Evolutionary conservation across 2,329 filamentous ascomycete genomes (phyloP).

Genomic region (Davidsoniella australis): DNA sequence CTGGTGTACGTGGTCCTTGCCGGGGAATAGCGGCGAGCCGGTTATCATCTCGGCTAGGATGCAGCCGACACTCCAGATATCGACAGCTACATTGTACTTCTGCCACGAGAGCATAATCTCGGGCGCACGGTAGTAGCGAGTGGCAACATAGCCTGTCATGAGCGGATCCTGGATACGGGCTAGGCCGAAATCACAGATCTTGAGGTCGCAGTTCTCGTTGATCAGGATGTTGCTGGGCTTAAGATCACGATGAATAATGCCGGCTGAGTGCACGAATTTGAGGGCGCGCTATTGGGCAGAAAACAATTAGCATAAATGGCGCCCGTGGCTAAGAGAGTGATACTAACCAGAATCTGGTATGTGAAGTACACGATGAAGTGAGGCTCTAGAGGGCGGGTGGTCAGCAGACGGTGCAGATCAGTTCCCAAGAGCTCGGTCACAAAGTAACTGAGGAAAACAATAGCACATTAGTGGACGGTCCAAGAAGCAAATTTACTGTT

Average conservation of each 20-base stretch:
- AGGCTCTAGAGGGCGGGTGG: constrained; percentile 89
- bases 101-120: constrained; percentile 99
- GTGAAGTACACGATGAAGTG: constrained; percentile 99
- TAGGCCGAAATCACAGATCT: constrained; percentile 97
- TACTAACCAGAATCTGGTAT: constrained; percentile 86
- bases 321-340: neutral
- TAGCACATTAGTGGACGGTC: constrained; percentile 12
- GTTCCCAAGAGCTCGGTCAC: constrained; percentile 95
- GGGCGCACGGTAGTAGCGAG: constrained; percentile 92
- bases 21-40: constrained; percentile 93
- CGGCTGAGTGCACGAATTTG: constrained; percentile 98
- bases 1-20: constrained; percentile 98
- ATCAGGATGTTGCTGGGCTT: constrained; percentile 99
- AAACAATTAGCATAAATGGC: neutral
- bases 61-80: constrained; percentile 98
- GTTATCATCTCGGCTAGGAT: constrained; percentile 99
- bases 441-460: constrained; percentile 53
- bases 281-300: constrained; percentile 54
- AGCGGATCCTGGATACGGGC: constrained; percentile 97
- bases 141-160: constrained; percentile 99
- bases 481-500: neutral
- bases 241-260: constrained; percentile 90
- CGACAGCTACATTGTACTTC: constrained; percentile 97
- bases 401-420: constrained; percentile 86
- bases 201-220: constrained; percentile 98